Base-by-base conservation (phyloP, 2,329 filamentous ascomycete species). In the Fusarium nurragi region DNA sequence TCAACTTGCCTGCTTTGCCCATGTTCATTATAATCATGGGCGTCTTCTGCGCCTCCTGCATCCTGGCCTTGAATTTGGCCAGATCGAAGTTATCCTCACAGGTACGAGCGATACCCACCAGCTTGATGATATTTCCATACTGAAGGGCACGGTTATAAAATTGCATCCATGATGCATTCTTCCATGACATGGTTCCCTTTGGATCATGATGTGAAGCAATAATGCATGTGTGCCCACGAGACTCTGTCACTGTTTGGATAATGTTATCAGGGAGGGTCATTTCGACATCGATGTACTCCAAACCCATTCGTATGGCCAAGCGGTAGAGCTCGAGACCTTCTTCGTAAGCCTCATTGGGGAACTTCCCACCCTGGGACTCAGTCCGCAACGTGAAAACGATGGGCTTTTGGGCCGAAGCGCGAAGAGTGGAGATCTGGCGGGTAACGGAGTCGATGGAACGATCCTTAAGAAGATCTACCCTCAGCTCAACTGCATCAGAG, bases 131-230 rank as follows among this genome's bases (percentile, higher is more conserved):
- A 73, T 98, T 93, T 44, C 94, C 95, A 71, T 92, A 92, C 74
- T 96, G 91, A 14, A 97, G 81, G 16, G 94, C 94, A 72, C 88
- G 88, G 78, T 97, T 97, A 82, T 97, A 98, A 78, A 88, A 90
- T 25, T 89, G 85, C 54, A 95, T 88, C 94, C 95, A 99, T 0
- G 92, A 92, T n/a, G 92, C 93, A 69, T 96, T 94, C 65, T 84
- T 88, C 95, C 95, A 99, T 3, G 92, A 94, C 18, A 98, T 81
- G 21, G 84, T 82, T 10, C 90, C 90, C 54, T 85, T 80, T 0
- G 93, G 92, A 75, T 99, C 95, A 75, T 99, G 95, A 75, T 99
- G 94, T 1, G 95, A 99, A 10, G 94, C 93, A 70, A 99, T 97
- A 73, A 99, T 91, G 62, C 88, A 90, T 2, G 92, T 93, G 65